phyloP scores from a whole-genome alignment of 768 basidiomycete species.

The Phanerochaete sordida region DNA sequence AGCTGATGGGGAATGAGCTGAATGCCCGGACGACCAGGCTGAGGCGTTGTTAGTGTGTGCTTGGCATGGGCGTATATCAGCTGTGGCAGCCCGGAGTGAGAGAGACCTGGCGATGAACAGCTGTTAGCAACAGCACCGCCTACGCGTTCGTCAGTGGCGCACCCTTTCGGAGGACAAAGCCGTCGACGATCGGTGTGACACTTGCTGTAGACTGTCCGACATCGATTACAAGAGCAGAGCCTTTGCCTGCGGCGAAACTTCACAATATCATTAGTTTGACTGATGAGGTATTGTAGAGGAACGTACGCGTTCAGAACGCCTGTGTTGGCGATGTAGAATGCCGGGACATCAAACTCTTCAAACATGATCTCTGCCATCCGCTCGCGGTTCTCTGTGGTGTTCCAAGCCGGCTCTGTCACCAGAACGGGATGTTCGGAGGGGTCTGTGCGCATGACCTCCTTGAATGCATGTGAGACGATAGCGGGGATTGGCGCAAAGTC shows the following conservation, averaged over 20 bases:
- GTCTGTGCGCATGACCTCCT: constrained; percentile 71
- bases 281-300: not conserved
- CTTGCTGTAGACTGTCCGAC: constrained; percentile 87
- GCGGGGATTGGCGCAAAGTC: constrained; percentile 76
- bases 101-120: constrained; percentile 53
- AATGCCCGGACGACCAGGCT: constrained; percentile 50
- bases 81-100: constrained; percentile 69
- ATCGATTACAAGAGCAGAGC: constrained; percentile 95
- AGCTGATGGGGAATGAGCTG: constrained; percentile 85
- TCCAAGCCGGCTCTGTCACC: constrained; percentile 96
- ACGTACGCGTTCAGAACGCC: constrained; percentile 90
- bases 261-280: not conserved
- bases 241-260: constrained; percentile 95
- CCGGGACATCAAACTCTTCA: constrained; percentile 91
- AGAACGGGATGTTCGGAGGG: constrained; percentile 88
- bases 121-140: not conserved
- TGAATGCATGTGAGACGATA: constrained; percentile 71
- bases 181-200: constrained; percentile 94
- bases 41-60: constrained; percentile 55
- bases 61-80: constrained; percentile 80
- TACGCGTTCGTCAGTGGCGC: not conserved
- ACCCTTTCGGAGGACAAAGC: constrained; percentile 97
- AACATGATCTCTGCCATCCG: constrained; percentile 97
- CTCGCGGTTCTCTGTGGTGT: constrained; percentile 88
- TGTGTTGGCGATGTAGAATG: constrained; percentile 95